Conservation (phyloP, 2,329 filamentous ascomycete species). For the Penicillium aurantiogriseum region DNA sequence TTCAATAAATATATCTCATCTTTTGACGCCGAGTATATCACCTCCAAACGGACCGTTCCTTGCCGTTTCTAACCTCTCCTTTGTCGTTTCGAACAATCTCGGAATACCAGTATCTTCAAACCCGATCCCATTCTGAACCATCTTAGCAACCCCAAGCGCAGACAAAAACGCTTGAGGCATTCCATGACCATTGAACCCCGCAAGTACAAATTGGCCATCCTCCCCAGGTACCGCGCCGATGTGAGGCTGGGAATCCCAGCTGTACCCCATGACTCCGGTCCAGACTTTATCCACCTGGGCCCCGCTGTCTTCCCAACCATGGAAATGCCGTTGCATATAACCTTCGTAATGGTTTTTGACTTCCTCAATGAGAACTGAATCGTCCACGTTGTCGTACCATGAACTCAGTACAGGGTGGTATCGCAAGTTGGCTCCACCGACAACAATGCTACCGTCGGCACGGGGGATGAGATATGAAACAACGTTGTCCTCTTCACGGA, state of each 20-base stretch:
- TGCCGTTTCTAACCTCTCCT: background rate
- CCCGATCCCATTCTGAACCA: constrained; percentile 45
- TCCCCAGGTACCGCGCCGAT: constrained; percentile 52
- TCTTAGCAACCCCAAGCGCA: constrained; percentile 58
- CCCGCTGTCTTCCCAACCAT: constrained; percentile 39
- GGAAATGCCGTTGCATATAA: constrained; percentile 41
- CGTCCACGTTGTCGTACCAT: constrained; percentile 50
- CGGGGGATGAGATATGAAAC: constrained; percentile 60
- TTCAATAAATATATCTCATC: background rate
- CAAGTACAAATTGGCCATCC: constrained; percentile 56
- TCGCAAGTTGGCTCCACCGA: constrained; percentile 60
- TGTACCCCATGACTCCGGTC: constrained; percentile 54
- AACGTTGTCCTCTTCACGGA: constrained; percentile 48
- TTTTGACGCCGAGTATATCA: background rate
- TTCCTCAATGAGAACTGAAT: constrained; percentile 53
- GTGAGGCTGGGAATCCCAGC: constrained; percentile 52
- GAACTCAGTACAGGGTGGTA: constrained; percentile 27
- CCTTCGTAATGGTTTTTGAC: constrained; percentile 40
- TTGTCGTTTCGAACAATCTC: constrained; percentile 32
- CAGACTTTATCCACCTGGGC: constrained; percentile 37
- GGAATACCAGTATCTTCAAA: constrained; percentile 35
- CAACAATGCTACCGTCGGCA: constrained; percentile 56
- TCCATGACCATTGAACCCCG: constrained; percentile 66
- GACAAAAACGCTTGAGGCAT: constrained; percentile 61
- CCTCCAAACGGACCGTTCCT: background rate